Percentiles rank a stretch among this genome's conserved stretches.
These are phyloP conservation scores for Francoa sonchifolia DNA, from an alignment of 441 rosid species.

Conservation along the genomic window DNA sequence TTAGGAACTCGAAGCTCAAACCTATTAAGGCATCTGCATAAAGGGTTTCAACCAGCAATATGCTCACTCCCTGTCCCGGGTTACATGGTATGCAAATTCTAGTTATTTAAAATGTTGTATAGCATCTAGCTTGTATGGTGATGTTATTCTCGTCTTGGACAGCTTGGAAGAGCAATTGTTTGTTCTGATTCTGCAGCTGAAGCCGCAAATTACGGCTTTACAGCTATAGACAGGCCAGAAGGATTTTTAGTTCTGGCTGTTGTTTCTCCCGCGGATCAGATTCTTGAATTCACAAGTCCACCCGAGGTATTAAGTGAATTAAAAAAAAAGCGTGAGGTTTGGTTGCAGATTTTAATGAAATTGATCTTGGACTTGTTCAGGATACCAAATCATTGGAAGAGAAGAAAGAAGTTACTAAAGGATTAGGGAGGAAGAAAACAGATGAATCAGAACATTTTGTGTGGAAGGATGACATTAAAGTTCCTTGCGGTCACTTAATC, in stretches of 20 bases:
- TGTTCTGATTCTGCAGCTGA: conserved; percentile 75
- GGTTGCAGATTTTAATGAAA: too few species aligned
- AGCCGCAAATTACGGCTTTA: conserved; percentile 68
- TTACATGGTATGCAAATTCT: conserved; percentile 84
- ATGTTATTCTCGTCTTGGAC: neutral
- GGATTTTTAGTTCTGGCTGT: conserved; percentile 61
- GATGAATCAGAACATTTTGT: conserved; percentile 54
- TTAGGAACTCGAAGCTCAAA: conserved; percentile 66
- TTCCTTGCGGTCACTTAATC: conserved; percentile 59
- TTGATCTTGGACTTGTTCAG: conserved; percentile 10
- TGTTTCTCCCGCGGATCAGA: conserved; percentile 41
- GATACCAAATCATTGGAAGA: conserved; percentile 46
- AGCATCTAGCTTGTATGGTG: neutral
- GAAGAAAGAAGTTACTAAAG: conserved; percentile 51
- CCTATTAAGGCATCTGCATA: conserved; percentile 50
- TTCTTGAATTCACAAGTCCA: conserved; percentile 28
- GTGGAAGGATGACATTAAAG: conserved; percentile 54
- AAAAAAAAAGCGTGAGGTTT: too few species aligned
- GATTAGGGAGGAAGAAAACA: conserved; percentile 56
- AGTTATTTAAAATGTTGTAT: neutral
- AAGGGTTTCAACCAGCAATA: conserved; percentile 59
- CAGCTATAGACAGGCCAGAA: conserved; percentile 58
- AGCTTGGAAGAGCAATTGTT: conserved; percentile 70
- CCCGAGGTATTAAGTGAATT: conserved; percentile 29
- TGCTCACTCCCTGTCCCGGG: conserved; percentile 70